These are phyloP conservation scores for Pyrus hybrid DNA, from an alignment of 331 rosid species.

Conservation along the genomic window DNA sequence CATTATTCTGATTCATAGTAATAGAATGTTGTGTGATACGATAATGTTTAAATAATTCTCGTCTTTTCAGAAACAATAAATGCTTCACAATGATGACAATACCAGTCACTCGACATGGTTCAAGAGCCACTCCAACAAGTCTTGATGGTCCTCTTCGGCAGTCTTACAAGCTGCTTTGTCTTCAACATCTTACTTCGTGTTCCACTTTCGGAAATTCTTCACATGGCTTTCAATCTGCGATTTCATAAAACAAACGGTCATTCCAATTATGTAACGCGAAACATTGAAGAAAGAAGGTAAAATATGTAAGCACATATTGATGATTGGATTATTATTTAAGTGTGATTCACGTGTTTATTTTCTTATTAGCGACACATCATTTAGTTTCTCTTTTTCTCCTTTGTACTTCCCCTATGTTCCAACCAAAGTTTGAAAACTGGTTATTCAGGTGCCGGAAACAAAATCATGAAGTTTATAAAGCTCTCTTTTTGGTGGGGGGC, in stretches of 20 bases:
- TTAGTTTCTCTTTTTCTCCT: too few species aligned
- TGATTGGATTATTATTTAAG: fast-evolving
- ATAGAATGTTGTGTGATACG: not conserved
- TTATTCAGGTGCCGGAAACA: too few species aligned
- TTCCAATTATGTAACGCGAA: not conserved
- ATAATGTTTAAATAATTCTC: not conserved
- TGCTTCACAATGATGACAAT: not conserved
- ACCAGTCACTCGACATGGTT: slow-evolving; percentile 34
- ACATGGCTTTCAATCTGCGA: slow-evolving; percentile 38
- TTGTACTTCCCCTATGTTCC: too few species aligned
- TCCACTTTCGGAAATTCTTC: slow-evolving; percentile 44
- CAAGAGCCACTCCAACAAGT: slow-evolving; percentile 49
- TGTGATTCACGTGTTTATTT: too few species aligned
- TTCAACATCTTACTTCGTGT: slow-evolving; percentile 42
- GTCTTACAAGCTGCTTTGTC: slow-evolving; percentile 44
- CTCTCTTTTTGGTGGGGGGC: too few species aligned
- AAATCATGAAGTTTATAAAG: too few species aligned
- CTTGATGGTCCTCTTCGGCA: slow-evolving; percentile 55
- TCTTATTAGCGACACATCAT: too few species aligned
- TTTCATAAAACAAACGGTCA: not conserved
- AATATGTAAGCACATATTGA: too few species aligned
- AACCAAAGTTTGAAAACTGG: too few species aligned
- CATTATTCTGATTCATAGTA: not conserved
- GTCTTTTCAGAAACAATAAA: not conserved
- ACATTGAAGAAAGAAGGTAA: not conserved